Evolutionary conservation across 768 basidiomycete species (phyloP), one percentile per base, ranked within the genome.

Genomic region (Auriscalpium orientale): DNA sequence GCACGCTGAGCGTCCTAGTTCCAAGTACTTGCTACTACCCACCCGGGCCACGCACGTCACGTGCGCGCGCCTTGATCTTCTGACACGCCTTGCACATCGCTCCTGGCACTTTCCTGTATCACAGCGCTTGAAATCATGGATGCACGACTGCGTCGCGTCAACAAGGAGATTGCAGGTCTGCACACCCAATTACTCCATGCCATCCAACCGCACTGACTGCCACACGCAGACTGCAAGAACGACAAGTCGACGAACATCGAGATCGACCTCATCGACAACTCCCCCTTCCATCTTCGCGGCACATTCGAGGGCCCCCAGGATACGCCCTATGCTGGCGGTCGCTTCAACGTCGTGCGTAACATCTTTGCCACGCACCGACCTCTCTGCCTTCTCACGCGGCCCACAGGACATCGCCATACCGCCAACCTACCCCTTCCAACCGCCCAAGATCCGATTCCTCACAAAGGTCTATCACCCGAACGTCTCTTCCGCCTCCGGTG

Each of bases 401-500:
- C 37, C 21, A 36, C 64, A 92, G 91, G 94, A 98, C 67, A 98
- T 98, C 62, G 78, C 87, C 18, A 91, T 98, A 63, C 94, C 94
- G 8, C 91, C 93, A 46, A 83, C 90, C 49, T 92, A 92, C 67
- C 91, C 89, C 16, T 91, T 93, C 70, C 89, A 93, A 67, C 93
- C 95, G 0, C 87, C 95, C 53, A 97, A 98, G 79, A 97, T 98
- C 92, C 95, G 94, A 69, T 98, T 98, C 72, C 84, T 95, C 58
- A 98, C 95, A 38, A 93, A 93, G 70, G 88, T 95, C 33, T 97
- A 93, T 68, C 93, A 98, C 68, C 95, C 95, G 3, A 98, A 98
- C 66, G 79, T 98, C 43, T 95, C 93, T 18, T 95, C 91, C 21
- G 89, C 87, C 36, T 92, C 90, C 2, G 95, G 95, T 49, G 93